Evolutionary conservation across 768 basidiomycete species (phyloP), one percentile per base, ranked within the genome.

Genomic region (Pisolithus orientalis): DNA sequence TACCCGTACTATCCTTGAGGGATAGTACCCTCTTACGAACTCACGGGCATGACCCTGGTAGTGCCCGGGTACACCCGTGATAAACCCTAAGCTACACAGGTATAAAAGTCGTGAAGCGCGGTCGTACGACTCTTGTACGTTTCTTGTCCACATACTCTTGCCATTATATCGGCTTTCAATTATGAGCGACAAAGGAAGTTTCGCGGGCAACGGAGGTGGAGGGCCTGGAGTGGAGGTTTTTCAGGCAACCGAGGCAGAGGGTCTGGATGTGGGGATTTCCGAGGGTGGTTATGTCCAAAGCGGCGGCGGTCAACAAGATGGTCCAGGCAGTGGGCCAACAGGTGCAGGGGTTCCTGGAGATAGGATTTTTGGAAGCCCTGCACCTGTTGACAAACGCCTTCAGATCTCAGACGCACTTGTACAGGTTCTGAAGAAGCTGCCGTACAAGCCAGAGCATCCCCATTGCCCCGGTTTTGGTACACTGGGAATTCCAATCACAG

Each of bases 401-500:
- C 57, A 61, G 16, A 42, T 57, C 28, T 49, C 61, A 11, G 54
- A 64, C 28, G 49, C 63, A 29, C 64, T 72, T 24, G 56, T 72
- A 43, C 49, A 56, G 7, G 56, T 61, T 0, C 65, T 74, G 47
- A 63, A 59, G 14, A 60, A 65, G 0, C 58, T 69, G 1, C 53
- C 62, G 0, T 39, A 75, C 39, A 61, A 64, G 21, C 50, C 73
- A 9, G 62, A 65, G 4, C 70, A 75, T 10, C 80, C 80, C 5
- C 60, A 65, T 16, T 74, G 79, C 4, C 78, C 78, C 6, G 70
- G 67, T n/a, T 79, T 69, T 46, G 79, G 79, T 7, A 72, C 65
- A 1, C 55, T 59, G 6, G 79, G 79, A 7, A 65, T 48, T 5
- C 4, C 59, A 24, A 69, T 75, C 50, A 72, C 67, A 24, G 60